A percentile compares a stretch with the other conserved stretches of the same genome.
Conservation (phyloP, 257 asterid genomes). For the Solanum chiquidenum region DNA sequence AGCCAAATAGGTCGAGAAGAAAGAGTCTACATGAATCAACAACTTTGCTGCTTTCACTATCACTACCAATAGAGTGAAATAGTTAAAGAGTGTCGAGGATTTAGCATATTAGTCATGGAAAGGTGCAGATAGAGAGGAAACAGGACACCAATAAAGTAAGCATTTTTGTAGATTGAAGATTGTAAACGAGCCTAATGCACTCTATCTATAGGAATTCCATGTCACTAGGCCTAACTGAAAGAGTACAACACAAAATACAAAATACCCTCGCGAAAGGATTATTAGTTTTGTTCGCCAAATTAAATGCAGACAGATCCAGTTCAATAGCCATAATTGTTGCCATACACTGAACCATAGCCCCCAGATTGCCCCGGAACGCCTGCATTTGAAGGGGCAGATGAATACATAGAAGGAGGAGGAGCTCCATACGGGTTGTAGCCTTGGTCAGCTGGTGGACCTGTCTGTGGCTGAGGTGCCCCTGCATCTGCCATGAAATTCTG, state of each 20-base stretch:
- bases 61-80: not conserved
- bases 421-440: conserved; percentile 47
- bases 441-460: conserved; percentile 46
- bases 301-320: not conserved
- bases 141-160: not conserved
- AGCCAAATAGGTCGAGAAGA: not conserved
- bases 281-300: not conserved
- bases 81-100: not conserved
- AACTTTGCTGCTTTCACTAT: not conserved
- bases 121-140: not conserved
- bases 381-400: conserved; percentile 51
- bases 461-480: conserved; percentile 39
- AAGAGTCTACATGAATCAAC: not conserved
- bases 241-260: conserved; percentile 6
- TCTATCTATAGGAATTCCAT: not conserved
- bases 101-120: not conserved
- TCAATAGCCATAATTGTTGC: conserved; percentile 70
- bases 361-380: conserved; percentile 49
- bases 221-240: not conserved
- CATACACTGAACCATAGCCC: conserved; percentile 64
- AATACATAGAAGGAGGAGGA: conserved; percentile 27
- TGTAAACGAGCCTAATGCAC: not conserved
- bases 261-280: not conserved
- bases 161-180: not conserved
- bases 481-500: conserved; percentile 94